Base-by-base conservation (phyloP, 78 protist genomes). In the Chrysochromulina tobinii region DNA sequence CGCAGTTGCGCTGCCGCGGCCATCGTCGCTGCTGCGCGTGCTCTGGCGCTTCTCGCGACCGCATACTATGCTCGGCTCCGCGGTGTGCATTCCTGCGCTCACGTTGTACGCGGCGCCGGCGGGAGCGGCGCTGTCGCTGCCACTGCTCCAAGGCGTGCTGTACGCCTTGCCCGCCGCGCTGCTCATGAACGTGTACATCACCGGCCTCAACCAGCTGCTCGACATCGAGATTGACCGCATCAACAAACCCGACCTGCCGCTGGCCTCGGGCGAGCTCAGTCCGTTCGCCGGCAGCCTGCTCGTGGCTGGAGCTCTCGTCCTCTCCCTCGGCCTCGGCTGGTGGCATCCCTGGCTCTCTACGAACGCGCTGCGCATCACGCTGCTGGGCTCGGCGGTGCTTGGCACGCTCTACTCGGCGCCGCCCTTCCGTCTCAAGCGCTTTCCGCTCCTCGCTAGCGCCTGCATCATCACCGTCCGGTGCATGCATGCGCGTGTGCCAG, bases 371-470 rank as follows among this genome's bases (percentile, higher is more conserved):
- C 15, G 3, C 18, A 66, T 23, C 6, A 55, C 66, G 87, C 66
- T 83, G 18, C 17, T n/a, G 27, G 66, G 55, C 48, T 88, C 91
- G 8, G 53, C 58, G 58, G 50, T 48, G 48, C 87, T 89, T 11
- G 92, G 92, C 64, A 75, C 87, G 18, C 61, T 51, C 23, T 89
- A 89, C 92, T 89, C 92, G 66, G 5, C 9, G 61, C 92, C 92
- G 15, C 92, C 92, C 27, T 3, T 89, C 27, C 92, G 92, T 8
- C 92, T 89, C 64, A 89, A 89, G 87, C 92, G 92, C 87, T 89
- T 58, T 61, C 92, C 92, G 21, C 50, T 89, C n/a, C 59, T 75
- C 50, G 87, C 92, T 20, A 38, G 77, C 50, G 38, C 75, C 18
- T 89, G 61, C 77, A 88, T 88, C 91, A 69, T 72, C 53, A 12